These are phyloP conservation scores for Amesomyces nigricolor DNA, from an alignment of 2,329 filamentous ascomycete species.

Conservation along the genomic window DNA sequence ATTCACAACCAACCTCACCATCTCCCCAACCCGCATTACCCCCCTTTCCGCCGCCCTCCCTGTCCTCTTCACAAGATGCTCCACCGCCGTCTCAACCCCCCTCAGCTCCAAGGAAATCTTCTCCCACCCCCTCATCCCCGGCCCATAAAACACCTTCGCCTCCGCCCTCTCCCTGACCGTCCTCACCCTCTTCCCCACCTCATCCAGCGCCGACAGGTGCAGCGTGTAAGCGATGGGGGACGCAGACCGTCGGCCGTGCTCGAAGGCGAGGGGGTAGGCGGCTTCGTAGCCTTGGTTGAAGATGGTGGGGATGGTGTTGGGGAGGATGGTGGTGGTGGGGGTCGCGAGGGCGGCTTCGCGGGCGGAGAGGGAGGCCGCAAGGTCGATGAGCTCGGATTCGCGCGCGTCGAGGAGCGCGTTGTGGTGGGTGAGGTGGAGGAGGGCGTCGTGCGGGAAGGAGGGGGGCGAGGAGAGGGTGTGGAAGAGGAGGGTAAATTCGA, in stretches of 20 bases:
- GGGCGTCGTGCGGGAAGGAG: too few relatives aligned
- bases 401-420: too few relatives aligned
- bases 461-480: background rate
- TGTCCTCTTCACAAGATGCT: background rate
- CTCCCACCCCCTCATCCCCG: background rate
- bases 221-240: background rate
- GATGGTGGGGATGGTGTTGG: background rate
- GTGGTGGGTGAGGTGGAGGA: too few relatives aligned
- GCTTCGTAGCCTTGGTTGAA: background rate
- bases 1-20: too few relatives aligned
- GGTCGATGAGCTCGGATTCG: background rate
- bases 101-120: background rate
- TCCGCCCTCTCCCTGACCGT: too few relatives aligned
- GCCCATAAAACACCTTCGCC: background rate
- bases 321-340: background rate
- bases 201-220: too few relatives aligned
- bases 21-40: too few relatives aligned
- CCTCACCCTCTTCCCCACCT: too few relatives aligned
- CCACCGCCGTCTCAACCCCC: background rate
- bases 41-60: background rate
- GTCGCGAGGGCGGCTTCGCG: background rate
- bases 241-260: constrained; percentile 1
- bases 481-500: background rate
- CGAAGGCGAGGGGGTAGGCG: background rate
- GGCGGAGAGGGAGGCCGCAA: background rate